A percentile compares a stretch with the other conserved stretches of the same genome.
Conservation (phyloP, 1,284 basidiomycete species). For the Microbotryum intermedium region DNA sequence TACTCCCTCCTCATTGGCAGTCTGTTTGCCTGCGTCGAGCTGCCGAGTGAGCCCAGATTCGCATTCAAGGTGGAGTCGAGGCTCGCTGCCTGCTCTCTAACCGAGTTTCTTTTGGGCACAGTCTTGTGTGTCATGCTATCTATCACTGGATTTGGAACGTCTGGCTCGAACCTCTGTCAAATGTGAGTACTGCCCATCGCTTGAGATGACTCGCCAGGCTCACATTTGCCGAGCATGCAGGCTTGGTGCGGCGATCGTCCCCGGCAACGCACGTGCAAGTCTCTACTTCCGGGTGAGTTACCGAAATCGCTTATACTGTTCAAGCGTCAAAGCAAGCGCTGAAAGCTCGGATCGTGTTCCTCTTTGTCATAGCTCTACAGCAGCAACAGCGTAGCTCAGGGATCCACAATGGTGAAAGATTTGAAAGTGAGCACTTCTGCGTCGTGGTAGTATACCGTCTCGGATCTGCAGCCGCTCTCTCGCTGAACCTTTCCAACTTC, state of each 20-base stretch:
- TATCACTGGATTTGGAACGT: conserved; percentile 47
- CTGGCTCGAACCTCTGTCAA: conserved; percentile 44
- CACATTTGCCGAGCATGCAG: conserved; percentile 44
- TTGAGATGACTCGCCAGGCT: too few species aligned
- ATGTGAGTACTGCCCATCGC: conserved; percentile 41
- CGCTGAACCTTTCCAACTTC: too few species aligned
- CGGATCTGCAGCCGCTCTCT: too few species aligned
- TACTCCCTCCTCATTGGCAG: too few species aligned
- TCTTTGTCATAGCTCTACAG: conserved; percentile 42
- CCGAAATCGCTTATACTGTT: too few species aligned
- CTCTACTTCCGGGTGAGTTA: conserved; percentile 46
- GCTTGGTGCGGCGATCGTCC: too few species aligned
- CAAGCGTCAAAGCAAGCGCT: too few species aligned
- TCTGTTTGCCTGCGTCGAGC: too few species aligned
- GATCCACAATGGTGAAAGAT: conserved; percentile 51
- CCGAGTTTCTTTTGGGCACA: not conserved
- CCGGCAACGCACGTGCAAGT: too few species aligned
- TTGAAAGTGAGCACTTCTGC: conserved; percentile 23
- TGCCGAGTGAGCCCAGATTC: not conserved
- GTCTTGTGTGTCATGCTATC: conserved; percentile 45
- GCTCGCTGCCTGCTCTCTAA: not conserved
- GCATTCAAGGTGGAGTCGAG: too few species aligned
- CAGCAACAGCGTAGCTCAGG: conserved; percentile 54
- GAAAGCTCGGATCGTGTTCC: too few species aligned
- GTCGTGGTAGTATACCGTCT: too few species aligned